phyloP scores from a whole-genome alignment of 768 basidiomycete species.

The Amanita rimosa region DNA sequence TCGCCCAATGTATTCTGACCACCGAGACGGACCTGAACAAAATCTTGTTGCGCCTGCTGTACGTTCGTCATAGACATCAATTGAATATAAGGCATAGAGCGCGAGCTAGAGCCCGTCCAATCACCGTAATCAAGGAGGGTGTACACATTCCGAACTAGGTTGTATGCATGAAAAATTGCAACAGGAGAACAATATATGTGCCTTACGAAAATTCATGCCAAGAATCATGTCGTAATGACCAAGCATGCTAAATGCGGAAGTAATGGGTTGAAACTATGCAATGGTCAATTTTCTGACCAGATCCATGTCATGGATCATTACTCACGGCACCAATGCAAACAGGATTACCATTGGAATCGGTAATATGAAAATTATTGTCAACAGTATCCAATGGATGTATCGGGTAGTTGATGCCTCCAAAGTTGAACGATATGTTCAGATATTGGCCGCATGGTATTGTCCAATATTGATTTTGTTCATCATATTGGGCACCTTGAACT shows the following conservation, averaged over 20 bases:
- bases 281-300: background rate
- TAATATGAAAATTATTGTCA: conserved; percentile 43
- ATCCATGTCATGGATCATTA: conserved; percentile 6
- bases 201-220: conserved; percentile 70
- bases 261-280: conserved; percentile 70
- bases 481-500: conserved; percentile 62
- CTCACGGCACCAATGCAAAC: conserved; percentile 62
- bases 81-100: conserved; percentile 57
- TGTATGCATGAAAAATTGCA: background rate
- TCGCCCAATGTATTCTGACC: conserved; percentile 48
- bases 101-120: conserved; percentile 41
- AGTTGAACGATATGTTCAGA: conserved; percentile 60
- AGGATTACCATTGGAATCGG: conserved; percentile 35
- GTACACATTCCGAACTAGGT: conserved; percentile 64
- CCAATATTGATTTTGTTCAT: conserved; percentile 47
- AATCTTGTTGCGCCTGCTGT: conserved; percentile 47
- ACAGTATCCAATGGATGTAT: conserved; percentile 66
- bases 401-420: conserved; percentile 58
- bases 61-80: conserved; percentile 48
- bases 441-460: conserved; percentile 63
- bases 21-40: conserved; percentile 47
- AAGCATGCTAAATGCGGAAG: conserved; percentile 64
- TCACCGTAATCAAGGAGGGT: conserved; percentile 64
- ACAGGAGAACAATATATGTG: background rate
- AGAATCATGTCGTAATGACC: conserved; percentile 78